Base-by-base conservation (phyloP, 208 protist species). In the Acanthamoeba healyi region DNA sequence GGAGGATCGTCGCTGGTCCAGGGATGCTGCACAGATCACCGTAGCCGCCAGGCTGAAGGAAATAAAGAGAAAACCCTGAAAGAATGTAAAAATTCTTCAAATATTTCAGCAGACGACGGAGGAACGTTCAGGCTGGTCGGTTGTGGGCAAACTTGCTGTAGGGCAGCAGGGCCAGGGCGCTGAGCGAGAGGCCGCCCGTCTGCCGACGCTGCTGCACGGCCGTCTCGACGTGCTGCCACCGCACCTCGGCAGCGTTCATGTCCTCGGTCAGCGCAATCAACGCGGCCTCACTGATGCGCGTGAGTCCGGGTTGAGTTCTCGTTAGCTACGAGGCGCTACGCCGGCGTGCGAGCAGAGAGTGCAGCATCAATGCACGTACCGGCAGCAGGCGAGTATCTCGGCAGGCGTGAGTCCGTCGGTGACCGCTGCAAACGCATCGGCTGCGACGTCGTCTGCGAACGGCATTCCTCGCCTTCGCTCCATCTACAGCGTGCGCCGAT, bases 341-440 rank as follows among this genome's bases (percentile, higher is more conserved):
- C n/a, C n/a, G n/a, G n/a, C n/a, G n/a, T n/a, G n/a, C n/a, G n/a
- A 19, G 0, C 56, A 32, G n/a, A 70, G 0, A 32, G 5, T 9
- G 19, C 22, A 77, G 36, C 1, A 14, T 42, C 9, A 2, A 24
- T 24, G 61, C 10, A 24, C 67, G 38, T 77, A 77, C 67, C 74
- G 36, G 24, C 40, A 46, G 42, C 74, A 84, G 26, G 74, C 74
- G 40, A 84, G 7, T 5, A 84, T 84, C 42, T 84, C 74, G 6
- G 74, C 74, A 22, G 74, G 74, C 74, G 74, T 84, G 9, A 84
- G 74, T 19, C 74, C 74, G 14, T 84, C 74, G 22, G 74, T 84
- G 44, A 84, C 7, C 38, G 17, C 74, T 15, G 40, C 74, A 54
- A 84, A 84, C 74, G 1, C 7, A 7, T 84, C 74, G 19, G 7